A percentile compares a stretch with the other conserved stretches of the same genome.
Conservation (phyloP, 2,329 filamentous ascomycete genomes). For the Pseudocercospora musae region DNA sequence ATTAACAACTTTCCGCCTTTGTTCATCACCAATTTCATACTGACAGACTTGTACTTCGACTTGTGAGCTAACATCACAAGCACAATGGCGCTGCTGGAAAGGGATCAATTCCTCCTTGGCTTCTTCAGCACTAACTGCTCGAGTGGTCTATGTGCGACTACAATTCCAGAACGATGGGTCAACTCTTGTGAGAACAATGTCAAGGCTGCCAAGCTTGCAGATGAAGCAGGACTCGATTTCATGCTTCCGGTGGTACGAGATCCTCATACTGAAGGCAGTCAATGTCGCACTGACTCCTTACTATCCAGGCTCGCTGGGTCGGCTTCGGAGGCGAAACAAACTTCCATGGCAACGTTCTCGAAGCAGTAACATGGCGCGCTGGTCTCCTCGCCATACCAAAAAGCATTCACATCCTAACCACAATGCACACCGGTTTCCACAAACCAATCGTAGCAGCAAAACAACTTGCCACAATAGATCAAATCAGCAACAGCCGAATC, state of each 20-base stretch:
- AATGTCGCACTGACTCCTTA: no score
- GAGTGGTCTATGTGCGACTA: neutral
- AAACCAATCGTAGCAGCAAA: neutral
- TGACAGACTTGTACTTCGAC: no score
- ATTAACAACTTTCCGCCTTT: no score
- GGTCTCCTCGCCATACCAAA: neutral
- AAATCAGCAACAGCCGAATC: neutral
- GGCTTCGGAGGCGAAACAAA: neutral
- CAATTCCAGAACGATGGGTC: neutral
- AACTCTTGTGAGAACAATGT: conserved; percentile 5
- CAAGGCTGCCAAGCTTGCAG: neutral
- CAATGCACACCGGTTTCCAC: neutral
- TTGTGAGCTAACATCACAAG: no score
- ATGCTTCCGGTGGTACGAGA: neutral
- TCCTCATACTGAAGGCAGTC: no score
- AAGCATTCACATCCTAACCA: neutral
- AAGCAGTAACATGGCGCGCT: neutral
- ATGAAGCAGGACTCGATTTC: neutral
- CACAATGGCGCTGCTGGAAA: neutral
- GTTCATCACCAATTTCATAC: no score
- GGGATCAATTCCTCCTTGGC: neutral
- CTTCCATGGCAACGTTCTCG: conserved; percentile 1
- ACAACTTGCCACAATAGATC: neutral
- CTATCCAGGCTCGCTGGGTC: neutral
- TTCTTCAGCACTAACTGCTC: neutral